Evolutionary conservation across 2,329 filamentous ascomycete genomes (phyloP).

Genomic region (Furcasterigmium furcatum): DNA sequence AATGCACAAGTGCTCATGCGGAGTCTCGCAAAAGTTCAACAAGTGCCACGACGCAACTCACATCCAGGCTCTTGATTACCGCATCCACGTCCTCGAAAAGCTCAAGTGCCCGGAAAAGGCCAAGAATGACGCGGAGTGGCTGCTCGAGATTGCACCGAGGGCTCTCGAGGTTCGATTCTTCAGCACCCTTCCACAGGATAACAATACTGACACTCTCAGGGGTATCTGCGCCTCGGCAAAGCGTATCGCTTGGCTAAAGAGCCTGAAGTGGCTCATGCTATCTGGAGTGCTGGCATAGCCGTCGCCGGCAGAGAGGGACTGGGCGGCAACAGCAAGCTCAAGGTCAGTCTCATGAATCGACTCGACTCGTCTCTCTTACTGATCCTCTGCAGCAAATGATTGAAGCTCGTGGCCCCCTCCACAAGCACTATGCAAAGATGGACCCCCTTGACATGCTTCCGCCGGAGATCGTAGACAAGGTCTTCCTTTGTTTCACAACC

Average conservation of each 20-base stretch:
- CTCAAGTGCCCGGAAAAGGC: constrained; percentile 32
- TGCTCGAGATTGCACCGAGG: constrained; percentile 36
- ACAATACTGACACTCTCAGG: constrained; percentile 21
- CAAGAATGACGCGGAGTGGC: constrained; percentile 36
- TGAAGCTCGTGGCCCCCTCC: constrained; percentile 27
- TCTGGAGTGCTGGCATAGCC: constrained; percentile 35
- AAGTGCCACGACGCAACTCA: constrained; percentile 34
- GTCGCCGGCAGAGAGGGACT: constrained; percentile 21
- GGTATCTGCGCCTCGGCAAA: constrained; percentile 38
- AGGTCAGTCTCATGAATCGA: constrained; percentile 18
- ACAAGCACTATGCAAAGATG: constrained; percentile 24
- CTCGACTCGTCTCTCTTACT: background rate
- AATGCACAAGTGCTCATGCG: constrained; percentile 34
- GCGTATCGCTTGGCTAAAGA: constrained; percentile 32
- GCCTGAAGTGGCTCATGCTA: constrained; percentile 32
- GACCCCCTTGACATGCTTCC: constrained; percentile 31
- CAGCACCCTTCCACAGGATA: background rate
- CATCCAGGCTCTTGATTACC: constrained; percentile 36
- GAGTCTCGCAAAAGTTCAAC: constrained; percentile 29
- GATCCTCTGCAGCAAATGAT: constrained; percentile 25
- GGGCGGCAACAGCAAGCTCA: constrained; percentile 24
- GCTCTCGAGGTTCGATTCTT: constrained; percentile 29
- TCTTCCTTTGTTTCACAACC: constrained; percentile 31
- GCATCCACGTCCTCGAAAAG: constrained; percentile 33
- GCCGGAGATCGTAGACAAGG: constrained; percentile 28